phyloP scores from a whole-genome alignment of 2,329 filamentous ascomycete genomes.

The Xylaria digitata region DNA sequence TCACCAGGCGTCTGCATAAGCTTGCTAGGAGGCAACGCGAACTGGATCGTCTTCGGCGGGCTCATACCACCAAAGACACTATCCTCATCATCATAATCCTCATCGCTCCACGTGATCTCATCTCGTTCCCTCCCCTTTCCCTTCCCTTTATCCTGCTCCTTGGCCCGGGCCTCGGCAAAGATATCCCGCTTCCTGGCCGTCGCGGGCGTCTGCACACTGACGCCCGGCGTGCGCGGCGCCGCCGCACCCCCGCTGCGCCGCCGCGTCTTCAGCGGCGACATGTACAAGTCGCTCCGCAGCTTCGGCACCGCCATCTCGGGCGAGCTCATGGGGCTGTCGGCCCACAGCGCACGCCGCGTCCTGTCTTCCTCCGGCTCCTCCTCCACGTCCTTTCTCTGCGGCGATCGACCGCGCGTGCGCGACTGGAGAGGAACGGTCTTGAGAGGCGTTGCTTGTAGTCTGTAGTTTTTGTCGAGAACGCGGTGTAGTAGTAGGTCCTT shows the following conservation, averaged over 20 bases:
- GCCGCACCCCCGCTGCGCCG: constrained; percentile 54
- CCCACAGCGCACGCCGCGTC: constrained; percentile 56
- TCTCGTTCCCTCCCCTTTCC: constrained; percentile 51
- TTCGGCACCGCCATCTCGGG: constrained; percentile 85
- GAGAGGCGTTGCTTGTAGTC: constrained; percentile 90
- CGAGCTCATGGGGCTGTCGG: constrained; percentile 74
- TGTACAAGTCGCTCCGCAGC: constrained; percentile 86
- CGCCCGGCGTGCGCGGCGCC: constrained; percentile 78
- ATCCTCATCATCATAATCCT: constrained; percentile 69
- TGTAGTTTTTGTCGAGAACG: constrained; percentile 95
- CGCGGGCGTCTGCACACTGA: constrained; percentile 85
- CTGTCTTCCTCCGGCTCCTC: constrained; percentile 49
- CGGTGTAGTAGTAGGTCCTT: constrained; percentile 88
- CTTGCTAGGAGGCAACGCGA: constrained; percentile 80
- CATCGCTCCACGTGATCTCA: constrained; percentile 79
- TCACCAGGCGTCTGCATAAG: constrained; percentile 82
- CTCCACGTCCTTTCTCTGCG: constrained; percentile 42
- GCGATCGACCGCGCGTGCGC: constrained; percentile 43
- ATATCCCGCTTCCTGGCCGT: constrained; percentile 63
- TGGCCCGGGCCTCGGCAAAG: constrained; percentile 51
- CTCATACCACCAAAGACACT: constrained; percentile 78
- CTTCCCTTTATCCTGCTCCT: constrained; percentile 44
- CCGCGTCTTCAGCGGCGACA: constrained; percentile 72
- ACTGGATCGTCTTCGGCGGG: constrained; percentile 93
- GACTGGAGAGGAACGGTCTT: constrained; percentile 55